Base-by-base conservation (phyloP, 257 asterid genomes). In the Plantago major region DNA sequence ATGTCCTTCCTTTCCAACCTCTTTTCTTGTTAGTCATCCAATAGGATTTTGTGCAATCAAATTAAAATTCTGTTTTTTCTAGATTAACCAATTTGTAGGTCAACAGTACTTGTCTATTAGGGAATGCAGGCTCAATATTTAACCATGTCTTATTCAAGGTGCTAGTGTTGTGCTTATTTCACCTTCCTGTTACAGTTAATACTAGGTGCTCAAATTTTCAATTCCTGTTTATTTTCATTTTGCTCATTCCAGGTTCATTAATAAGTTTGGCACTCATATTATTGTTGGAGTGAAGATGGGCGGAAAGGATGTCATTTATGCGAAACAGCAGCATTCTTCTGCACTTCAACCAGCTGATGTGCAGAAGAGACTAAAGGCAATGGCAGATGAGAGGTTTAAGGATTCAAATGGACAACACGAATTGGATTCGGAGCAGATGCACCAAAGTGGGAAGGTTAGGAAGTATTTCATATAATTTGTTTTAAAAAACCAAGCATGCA, bases 271-370 rank as follows among this genome's bases (percentile, higher is more conserved):
- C 64, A 93, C 99, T 66, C 99, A 93, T 74, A 68, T 93, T 51
- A 80, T 89, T 68, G 99, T 87, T 72, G 99, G 99, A 64, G 72
- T 93, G 47, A 87, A 87, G 89, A 93, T 93, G 95, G 99, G 99
- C 45, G 99, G 97, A 55, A 89, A 87, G 76, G 99, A 93, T 78
- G 97, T 89, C 16, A 78, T 87, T 68, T 89, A 80, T 74, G 42
- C 83, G 84, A 93, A 93, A 71, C 99, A 93, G 62, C 99, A 87
- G 81, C 94, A 89, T 80, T 84, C 95, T 46, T 93, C 99, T 44
- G 68, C 94, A 5, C 90, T 89, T 71, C 82, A 83, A 73, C 87
- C 95, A 38, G 81, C 88, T 76, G 99, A 93, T 28, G 83, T 87
- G 71, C 99, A 87, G 77, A 84, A 85, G 69, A 75, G 82, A 61